These are phyloP conservation scores for Pyrus pyrifolia DNA, from an alignment of 306 rosid genomes.

Conservation along the genomic window DNA sequence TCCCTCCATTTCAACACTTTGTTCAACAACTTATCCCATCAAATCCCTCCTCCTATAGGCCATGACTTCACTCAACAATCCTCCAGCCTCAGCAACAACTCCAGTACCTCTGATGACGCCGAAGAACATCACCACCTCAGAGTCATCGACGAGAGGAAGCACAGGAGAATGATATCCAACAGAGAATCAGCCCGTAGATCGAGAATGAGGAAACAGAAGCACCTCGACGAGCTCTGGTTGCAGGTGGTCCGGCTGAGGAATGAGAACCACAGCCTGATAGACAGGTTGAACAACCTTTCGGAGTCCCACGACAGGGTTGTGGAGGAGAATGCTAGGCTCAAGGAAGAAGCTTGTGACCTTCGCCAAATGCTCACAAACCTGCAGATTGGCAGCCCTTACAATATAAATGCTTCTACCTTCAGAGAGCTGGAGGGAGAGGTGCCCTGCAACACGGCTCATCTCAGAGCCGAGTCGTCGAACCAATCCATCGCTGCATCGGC, in stretches of 20 bases:
- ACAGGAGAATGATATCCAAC: conserved; percentile 75
- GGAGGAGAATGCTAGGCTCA: conserved; percentile 57
- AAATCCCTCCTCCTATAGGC: conserved; percentile 19
- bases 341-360: conserved; percentile 56
- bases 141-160: conserved; percentile 65
- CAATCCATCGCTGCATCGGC: conserved; percentile 31
- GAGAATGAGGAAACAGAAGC: conserved; percentile 82
- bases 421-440: conserved; percentile 40
- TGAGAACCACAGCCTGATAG: conserved; percentile 54
- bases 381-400: conserved; percentile 35
- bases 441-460: conserved; percentile 44
- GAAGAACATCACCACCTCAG: conserved; percentile 49
- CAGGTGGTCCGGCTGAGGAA: conserved; percentile 64
- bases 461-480: conserved; percentile 42
- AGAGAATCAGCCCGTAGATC: conserved; percentile 83
- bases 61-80: conserved; percentile 33
- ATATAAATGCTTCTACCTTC: conserved; percentile 15
- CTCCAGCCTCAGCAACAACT: conserved; percentile 54
- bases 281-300: conserved; percentile 45
- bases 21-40: conserved; percentile 30
- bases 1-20: conserved; percentile 21
- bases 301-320: conserved; percentile 47
- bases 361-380: conserved; percentile 50
- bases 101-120: conserved; percentile 66
- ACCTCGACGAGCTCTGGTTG: conserved; percentile 73